Base-by-base conservation (phyloP, 2,329 filamentous ascomycete genomes). In the Hymenoscyphus fraxineus region DNA sequence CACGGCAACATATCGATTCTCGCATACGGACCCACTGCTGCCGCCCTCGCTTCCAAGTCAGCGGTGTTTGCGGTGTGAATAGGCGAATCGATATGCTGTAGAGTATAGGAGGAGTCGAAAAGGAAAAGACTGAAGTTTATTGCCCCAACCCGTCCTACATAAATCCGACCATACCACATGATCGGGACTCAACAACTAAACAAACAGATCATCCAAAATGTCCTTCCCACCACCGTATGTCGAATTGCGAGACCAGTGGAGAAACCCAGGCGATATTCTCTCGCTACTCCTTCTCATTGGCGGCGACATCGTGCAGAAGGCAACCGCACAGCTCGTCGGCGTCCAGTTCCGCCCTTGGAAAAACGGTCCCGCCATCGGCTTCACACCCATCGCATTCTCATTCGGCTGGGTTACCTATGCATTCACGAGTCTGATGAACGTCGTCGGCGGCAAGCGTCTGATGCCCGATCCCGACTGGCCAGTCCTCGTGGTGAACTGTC, bases 281-380 rank as follows among this genome's bases (percentile, higher is more conserved):
- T 70, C 67, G 27, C 66, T 77, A 5, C 71, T 77, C 13, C 73
- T 77, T 22, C 65, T 77, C 31, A 68, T 77, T 54, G 75, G 76
- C 54, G 74, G 74, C 4, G 74, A 76, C 54, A 69, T 77, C 2
- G 67, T 77, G 32, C 62, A 57, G 12, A 70, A 68, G 5, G 74
- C 76, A 15, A 68, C 76, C 6, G 75, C 73, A 0, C 74, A 76
- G 59, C 68, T 76, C 7, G 64, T 69, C 2, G 73, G 75, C 1
- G 44, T 44, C 40, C 19, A 27, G 35, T 38, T 38, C 19, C 6
- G 16, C 16, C 40, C 39, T 47, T 32, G 59, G 16, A 60, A 44
- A 39, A 60, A 60, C 10, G 6, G 27, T 47, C 35, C 31, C 15
- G n/a, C 7, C 32, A 67, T 68, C 56, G 66, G 32, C 10, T 44